Conservation (phyloP, 148 eudicot species). For the Diospyros lotus region DNA sequence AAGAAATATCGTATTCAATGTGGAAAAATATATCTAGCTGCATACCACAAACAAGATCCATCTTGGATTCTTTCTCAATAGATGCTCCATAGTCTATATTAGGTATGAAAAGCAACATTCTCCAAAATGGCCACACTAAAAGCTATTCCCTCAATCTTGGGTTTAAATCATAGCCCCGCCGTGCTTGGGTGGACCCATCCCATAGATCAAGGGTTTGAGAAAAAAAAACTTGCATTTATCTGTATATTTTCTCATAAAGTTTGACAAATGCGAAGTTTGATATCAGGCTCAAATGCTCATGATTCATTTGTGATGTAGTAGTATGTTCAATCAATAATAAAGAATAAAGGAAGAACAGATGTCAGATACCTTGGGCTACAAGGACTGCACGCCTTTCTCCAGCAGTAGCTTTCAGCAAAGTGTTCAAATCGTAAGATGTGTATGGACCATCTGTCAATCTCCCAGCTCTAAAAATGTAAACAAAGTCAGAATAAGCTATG, state of each 20-base stretch:
- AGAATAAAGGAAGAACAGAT: neutral
- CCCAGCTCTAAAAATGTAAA: constrained; percentile 53
- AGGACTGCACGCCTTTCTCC: constrained; percentile 95
- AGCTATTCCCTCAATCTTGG: no score
- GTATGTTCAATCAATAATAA: no score
- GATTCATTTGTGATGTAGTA: neutral
- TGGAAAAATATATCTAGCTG: no score
- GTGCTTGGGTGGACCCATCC: no score
- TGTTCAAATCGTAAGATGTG: constrained; percentile 96
- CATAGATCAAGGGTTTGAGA: no score
- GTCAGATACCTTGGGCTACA: constrained; percentile 68
- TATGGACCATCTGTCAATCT: constrained; percentile 98
- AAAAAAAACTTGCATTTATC: neutral
- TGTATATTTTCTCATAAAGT: neutral
- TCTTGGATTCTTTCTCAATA: no score
- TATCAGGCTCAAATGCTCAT: neutral
- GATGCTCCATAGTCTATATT: no score
- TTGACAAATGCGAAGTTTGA: neutral
- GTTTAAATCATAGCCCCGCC: no score
- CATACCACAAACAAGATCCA: no score
- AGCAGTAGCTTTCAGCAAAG: constrained; percentile 87
- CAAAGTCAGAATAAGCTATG: constrained; percentile 1
- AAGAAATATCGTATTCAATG: neutral
- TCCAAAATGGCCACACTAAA: no score
- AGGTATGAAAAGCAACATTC: no score